Evolutionary conservation across 371 early-diverging fungal genomes (phyloP).

Genomic region (Blastocladiella emersonii): DNA sequence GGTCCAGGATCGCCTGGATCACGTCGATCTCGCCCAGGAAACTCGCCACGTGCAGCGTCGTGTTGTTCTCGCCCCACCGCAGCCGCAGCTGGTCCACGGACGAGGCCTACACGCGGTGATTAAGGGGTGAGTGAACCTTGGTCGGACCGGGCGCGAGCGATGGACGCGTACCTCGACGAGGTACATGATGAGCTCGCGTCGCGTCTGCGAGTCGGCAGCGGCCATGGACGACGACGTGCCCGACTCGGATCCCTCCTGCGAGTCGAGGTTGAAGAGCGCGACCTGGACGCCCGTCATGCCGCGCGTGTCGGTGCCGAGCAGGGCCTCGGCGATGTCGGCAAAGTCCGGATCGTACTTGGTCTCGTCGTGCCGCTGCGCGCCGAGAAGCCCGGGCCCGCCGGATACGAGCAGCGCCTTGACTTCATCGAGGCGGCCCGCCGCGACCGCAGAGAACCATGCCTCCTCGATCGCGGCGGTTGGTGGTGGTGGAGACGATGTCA

Average conservation of each 20-base stretch:
- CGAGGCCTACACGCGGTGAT: not conserved
- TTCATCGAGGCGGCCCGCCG: no score
- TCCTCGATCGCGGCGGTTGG: no score
- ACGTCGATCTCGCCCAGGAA: conserved; percentile 3
- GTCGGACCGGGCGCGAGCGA: not conserved
- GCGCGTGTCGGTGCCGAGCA: not conserved
- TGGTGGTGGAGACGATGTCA: no score
- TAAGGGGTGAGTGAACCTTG: not conserved
- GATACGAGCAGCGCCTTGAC: no score
- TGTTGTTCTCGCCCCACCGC: not conserved
- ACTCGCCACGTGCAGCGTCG: not conserved
- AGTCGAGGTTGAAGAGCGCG: not conserved
- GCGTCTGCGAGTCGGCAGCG: not conserved
- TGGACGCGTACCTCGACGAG: not conserved
- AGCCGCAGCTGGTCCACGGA: not conserved
- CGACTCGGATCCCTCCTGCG: not conserved
- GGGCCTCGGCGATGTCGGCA: not conserved
- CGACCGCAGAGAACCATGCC: no score
- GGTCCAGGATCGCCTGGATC: not conserved
- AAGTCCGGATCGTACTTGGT: not conserved
- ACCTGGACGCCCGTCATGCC: conserved; percentile 1
- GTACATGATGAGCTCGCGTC: not conserved
- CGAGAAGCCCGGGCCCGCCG: not conserved
- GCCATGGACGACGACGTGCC: not conserved
- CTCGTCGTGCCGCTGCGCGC: not conserved